Evolutionary conservation across 352 stramenopile species (phyloP), one percentile per base, ranked within the genome.

Genomic region (Pythium pectinolyticum): DNA sequence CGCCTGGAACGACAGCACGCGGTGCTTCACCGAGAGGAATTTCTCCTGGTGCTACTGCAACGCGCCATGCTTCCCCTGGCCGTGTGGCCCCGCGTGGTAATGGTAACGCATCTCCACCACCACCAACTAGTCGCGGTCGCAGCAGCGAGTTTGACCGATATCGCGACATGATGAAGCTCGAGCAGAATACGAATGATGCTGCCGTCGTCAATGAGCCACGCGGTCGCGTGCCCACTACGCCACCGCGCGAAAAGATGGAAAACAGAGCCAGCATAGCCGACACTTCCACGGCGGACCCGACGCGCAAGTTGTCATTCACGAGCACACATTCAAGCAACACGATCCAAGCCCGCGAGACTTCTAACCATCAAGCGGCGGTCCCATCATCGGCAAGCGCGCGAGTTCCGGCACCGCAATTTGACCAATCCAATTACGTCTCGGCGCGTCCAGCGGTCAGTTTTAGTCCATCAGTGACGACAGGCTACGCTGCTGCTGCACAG

Each of bases 261-360:
- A 68, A 74, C 31, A 48, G 54, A 59, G 62, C 61, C 28, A 69
- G 47, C 20, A 64, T 64, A 17, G 15, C 57, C 2, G 54, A 58
- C 24, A 24, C 15, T 71, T 24, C 63, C 2, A 69, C 61, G 5
- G 20, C 11, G 7, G 40, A 48, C 10, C 40, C 40, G 10, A 48
- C 40, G 12, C 40, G 40, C 1, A 48, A 3, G 20, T 30, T 48
- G 40, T 48, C 40, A 17, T 48, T 48, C 20, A 28, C 9, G n/a
- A 30, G 40, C 17, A 22, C 6, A 22, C 25, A 17, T 7, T 48
- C 40, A 28, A 48, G n/a, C 8, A 46, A 5, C 39, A 46, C 17
- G 22, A n/a, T 46, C 11, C 39, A 22, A 8, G 40, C 40, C 8
- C 14, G 12, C 4, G 5, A 43, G 14, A 19, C 35, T 11, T 6